These are phyloP conservation scores for Rubia balearica DNA, from an alignment of 305 asterid genomes.

Conservation along the genomic window DNA sequence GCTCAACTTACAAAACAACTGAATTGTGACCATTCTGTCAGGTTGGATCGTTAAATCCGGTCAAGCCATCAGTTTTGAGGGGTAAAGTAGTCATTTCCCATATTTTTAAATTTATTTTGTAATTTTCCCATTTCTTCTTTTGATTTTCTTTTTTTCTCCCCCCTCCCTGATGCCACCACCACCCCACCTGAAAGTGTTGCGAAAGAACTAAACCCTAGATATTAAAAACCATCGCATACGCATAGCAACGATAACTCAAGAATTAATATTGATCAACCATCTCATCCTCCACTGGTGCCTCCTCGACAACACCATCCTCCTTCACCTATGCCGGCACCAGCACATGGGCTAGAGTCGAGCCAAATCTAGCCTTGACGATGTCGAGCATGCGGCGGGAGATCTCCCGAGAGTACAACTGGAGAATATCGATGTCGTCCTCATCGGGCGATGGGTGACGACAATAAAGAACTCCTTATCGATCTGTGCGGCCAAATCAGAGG, in stretches of 20 bases:
- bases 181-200: too few relatives aligned
- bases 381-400: slow-evolving; percentile 76
- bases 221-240: slow-evolving; percentile 2
- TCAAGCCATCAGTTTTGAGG: too few relatives aligned
- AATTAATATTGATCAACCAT: slow-evolving; percentile 6
- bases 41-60: too few relatives aligned
- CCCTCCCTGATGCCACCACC: too few relatives aligned
- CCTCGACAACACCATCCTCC: not conserved
- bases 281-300: not conserved
- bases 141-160: too few relatives aligned
- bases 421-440: slow-evolving; percentile 74
- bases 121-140: too few relatives aligned
- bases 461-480: slow-evolving; percentile 66
- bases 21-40: too few relatives aligned
- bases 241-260: slow-evolving; percentile 6
- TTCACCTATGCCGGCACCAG: slow-evolving; percentile 7
- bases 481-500: slow-evolving; percentile 39
- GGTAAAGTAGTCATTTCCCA: too few relatives aligned
- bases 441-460: slow-evolving; percentile 40
- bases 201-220: not conserved
- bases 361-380: slow-evolving; percentile 67
- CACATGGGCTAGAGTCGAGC: slow-evolving; percentile 2
- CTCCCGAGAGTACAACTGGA: slow-evolving; percentile 81
- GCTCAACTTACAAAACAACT: too few relatives aligned
- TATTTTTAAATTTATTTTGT: too few relatives aligned